Evolutionary conservation across 1,284 basidiomycete species (phyloP).

Genomic region (Tilletiaria anomala): DNA sequence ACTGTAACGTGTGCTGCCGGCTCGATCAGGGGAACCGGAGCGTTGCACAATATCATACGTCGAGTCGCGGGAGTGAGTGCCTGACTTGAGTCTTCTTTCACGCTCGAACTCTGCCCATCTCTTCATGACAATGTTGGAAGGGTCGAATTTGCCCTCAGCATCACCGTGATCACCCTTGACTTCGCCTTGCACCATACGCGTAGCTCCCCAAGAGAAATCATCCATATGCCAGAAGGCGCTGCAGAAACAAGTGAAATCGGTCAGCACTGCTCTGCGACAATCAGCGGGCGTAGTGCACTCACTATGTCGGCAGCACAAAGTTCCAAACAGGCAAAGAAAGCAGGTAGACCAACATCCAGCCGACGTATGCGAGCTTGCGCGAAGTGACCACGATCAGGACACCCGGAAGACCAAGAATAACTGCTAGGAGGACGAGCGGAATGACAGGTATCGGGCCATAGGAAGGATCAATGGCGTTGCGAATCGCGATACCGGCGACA

Average conservation of each 20-base stretch:
- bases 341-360: conserved; percentile 44
- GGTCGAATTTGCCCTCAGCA: conserved; percentile 75
- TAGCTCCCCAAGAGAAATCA: conserved; percentile 42
- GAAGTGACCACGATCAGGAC: conserved; percentile 43
- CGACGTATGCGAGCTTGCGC: conserved; percentile 41
- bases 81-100: conserved; percentile 80
- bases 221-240: conserved; percentile 42
- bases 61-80: conserved; percentile 68
- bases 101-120: conserved; percentile 97
- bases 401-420: conserved; percentile 43
- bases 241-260: not conserved
- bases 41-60: conserved; percentile 45
- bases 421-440: conserved; percentile 37
- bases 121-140: conserved; percentile 93
- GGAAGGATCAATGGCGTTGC: conserved; percentile 7
- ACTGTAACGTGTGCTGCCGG: conserved; percentile 23
- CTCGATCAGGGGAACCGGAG: conserved; percentile 21
- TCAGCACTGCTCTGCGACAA: not conserved
- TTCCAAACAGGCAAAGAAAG: conserved; percentile 43
- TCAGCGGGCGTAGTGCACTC: not conserved
- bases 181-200: conserved; percentile 39
- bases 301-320: conserved; percentile 38
- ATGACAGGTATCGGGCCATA: conserved; percentile 14
- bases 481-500: conserved; percentile 36
- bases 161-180: conserved; percentile 31